phyloP scores from a whole-genome alignment of 176 grass and related monocot species.

The Carex kokanica region DNA sequence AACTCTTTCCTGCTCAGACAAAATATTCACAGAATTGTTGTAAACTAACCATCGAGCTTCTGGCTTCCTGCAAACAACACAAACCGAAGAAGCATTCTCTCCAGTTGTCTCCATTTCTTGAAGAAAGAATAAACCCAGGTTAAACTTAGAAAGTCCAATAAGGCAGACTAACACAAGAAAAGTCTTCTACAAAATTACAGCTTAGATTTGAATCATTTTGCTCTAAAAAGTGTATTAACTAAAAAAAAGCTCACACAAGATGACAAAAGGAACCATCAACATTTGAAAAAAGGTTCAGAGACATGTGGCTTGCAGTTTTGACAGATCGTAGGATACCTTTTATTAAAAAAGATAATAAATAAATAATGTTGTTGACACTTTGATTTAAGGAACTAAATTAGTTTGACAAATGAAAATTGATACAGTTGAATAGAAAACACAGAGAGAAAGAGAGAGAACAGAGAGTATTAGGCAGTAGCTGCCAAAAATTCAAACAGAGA shows the following conservation, averaged over 20 bases:
- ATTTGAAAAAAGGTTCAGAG: background rate
- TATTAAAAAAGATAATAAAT: background rate
- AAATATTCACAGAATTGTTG: background rate
- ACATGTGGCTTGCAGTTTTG: background rate
- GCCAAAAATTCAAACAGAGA: background rate
- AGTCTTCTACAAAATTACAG: background rate
- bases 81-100: background rate
- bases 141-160: background rate
- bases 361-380: background rate
- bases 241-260: background rate
- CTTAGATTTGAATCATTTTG: background rate
- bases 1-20: background rate
- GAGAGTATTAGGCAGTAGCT: background rate
- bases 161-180: background rate
- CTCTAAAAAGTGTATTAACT: background rate
- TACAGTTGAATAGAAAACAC: background rate
- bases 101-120: background rate
- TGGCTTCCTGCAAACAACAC: background rate
- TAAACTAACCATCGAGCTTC: background rate
- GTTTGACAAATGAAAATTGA: background rate
- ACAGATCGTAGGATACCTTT: background rate
- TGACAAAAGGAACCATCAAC: background rate
- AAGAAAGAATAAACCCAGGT: background rate
- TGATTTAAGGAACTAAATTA: background rate
- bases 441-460: background rate